Base-by-base conservation (phyloP, 2,329 filamentous ascomycete genomes). In the Colletotrichum karsti region DNA sequence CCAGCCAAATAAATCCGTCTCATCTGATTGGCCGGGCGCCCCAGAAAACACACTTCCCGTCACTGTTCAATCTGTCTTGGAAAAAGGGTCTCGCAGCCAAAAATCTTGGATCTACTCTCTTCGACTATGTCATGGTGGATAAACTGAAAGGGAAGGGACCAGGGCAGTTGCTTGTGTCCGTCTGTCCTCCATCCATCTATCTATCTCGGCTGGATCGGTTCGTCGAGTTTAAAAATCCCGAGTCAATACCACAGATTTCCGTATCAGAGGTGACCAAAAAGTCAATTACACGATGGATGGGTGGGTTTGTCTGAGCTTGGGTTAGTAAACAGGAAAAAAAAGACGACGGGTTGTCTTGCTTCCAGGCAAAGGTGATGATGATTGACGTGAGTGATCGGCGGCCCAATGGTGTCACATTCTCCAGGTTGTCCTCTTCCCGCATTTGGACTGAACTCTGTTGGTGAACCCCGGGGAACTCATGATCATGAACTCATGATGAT, bases 221-320 rank as follows among this genome's bases (percentile, higher is more conserved):
- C 26, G 48, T 33, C 48, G 33, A 51, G 24, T 51, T n/a, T n/a
- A n/a, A n/a, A n/a, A 26, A 48, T 24, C 44, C 44, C 24, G 22
- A 48, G 24, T 51, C 13, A 13, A 22, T 33, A 20, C n/a, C n/a
- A n/a, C n/a, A n/a, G n/a, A n/a, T n/a, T n/a, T n/a, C n/a, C n/a
- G n/a, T n/a, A n/a, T n/a, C n/a, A n/a, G n/a, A n/a, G n/a, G n/a
- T 9, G 39, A 41, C 12, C 7, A 15, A 35, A 51, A 51, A 51
- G 24, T 51, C 26, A 33, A 33, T 30, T 41, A 44, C 41, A 33
- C 24, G 28, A n/a, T 41, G 24, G 41, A 33, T 37, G 24, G 24
- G 30, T 48, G 30, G 30, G 42, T 59, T 64, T 59, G 61, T 64
- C 54, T 51, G 42, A 64, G 61, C 41, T 42, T 59, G 26, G 33